Percentiles rank a stretch among this genome's conserved stretches.
Evolutionary conservation across 148 eudicot species (phyloP).

Genomic region (Silene conica): DNA sequence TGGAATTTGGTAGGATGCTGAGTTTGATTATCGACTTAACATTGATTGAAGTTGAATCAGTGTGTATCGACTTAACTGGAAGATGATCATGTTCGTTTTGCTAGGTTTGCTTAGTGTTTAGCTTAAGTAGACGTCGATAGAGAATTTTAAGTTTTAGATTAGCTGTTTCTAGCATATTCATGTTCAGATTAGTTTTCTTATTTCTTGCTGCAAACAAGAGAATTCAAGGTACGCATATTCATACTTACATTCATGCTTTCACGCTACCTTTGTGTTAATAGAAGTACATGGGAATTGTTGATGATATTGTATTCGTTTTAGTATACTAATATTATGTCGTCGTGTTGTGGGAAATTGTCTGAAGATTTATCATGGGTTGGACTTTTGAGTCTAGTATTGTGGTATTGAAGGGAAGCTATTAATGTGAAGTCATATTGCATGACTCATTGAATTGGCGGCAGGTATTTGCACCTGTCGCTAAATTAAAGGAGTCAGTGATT

Average conservation of each 20-base stretch:
- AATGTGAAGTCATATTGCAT: background rate
- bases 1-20: background rate
- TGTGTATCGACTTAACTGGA: background rate
- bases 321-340: background rate
- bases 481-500: too few relatives aligned
- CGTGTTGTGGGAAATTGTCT: background rate
- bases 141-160: background rate
- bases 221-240: background rate
- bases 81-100: background rate
- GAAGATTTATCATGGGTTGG: background rate
- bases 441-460: background rate
- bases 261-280: background rate
- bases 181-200: background rate
- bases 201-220: background rate
- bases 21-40: background rate
- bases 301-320: background rate
- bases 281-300: too few relatives aligned
- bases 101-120: background rate
- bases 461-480: too few relatives aligned
- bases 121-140: background rate
- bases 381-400: background rate
- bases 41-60: background rate
- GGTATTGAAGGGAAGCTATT: background rate
- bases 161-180: background rate
- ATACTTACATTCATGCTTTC: background rate